phyloP scores from a whole-genome alignment of 2,329 filamentous ascomycete species.

The Trichothecium roseum region DNA sequence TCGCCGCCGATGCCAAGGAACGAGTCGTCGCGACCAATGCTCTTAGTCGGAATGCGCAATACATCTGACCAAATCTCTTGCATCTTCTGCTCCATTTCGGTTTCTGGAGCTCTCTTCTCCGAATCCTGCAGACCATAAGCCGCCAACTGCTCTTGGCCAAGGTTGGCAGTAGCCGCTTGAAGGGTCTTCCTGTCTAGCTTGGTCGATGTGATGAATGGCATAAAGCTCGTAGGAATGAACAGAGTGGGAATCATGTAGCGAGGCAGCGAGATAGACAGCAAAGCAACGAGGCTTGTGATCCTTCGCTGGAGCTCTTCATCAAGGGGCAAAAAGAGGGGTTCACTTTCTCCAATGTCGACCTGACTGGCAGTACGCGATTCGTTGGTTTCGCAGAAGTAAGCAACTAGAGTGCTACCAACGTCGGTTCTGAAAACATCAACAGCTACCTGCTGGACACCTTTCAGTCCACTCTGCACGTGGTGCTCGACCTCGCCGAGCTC shows the following conservation, averaged over 20 bases:
- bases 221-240: slow-evolving; percentile 4
- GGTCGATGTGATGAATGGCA: slow-evolving; percentile 7
- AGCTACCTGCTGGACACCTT: background rate
- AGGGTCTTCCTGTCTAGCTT: slow-evolving; percentile 7
- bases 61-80: slow-evolving; percentile 37
- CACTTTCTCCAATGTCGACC: background rate
- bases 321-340: slow-evolving; percentile 4
- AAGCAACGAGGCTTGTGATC: background rate
- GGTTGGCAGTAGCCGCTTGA: background rate
- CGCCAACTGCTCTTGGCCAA: background rate
- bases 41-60: slow-evolving; percentile 28
- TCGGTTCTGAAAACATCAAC: slow-evolving; percentile 3
- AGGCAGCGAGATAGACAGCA: slow-evolving; percentile 2
- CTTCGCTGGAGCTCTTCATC: background rate
- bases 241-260: slow-evolving; percentile 8
- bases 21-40: slow-evolving; percentile 43
- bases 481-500: slow-evolving; percentile 3
- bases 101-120: slow-evolving; percentile 1
- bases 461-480: background rate
- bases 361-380: background rate
- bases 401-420: background rate
- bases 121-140: background rate
- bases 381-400: background rate
- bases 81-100: slow-evolving; percentile 24
- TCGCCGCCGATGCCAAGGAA: slow-evolving; percentile 52